Conservation (phyloP, 306 rosid species). For the Dryas octopetala region DNA sequence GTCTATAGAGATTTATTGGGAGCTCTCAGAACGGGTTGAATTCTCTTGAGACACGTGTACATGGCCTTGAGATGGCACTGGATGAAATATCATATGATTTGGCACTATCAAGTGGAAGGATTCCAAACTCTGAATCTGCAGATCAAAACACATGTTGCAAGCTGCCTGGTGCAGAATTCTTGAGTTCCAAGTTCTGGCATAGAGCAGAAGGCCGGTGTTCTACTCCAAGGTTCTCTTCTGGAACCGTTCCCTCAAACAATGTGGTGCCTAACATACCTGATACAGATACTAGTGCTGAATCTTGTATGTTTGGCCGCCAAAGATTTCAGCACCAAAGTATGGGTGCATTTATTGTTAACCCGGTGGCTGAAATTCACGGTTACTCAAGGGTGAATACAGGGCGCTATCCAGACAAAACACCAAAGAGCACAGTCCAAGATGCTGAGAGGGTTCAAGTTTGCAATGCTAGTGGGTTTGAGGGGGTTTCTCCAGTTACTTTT, state of each 20-base stretch:
- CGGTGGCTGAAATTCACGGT: constrained; percentile 37
- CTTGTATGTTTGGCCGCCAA: constrained; percentile 32
- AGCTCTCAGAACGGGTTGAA: constrained; percentile 87
- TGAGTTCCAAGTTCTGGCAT: constrained; percentile 92
- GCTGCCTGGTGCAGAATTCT: constrained; percentile 90
- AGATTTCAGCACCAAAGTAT: constrained; percentile 50
- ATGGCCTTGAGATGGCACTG: constrained; percentile 84
- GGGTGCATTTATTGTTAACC: constrained; percentile 40
- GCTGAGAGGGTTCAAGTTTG: constrained; percentile 36
- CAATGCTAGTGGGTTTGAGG: constrained; percentile 41
- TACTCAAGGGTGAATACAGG: constrained; percentile 37
- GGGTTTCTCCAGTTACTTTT: constrained; percentile 33
- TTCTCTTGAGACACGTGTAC: constrained; percentile 84
- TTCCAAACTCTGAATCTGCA: constrained; percentile 46
- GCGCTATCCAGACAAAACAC: constrained; percentile 31
- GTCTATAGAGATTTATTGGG: constrained; percentile 81
- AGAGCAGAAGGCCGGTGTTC: constrained; percentile 68
- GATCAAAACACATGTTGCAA: constrained; percentile 74
- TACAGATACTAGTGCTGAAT: constrained; percentile 42
- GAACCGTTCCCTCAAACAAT: constrained; percentile 41
- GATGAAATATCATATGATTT: constrained; percentile 88
- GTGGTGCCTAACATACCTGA: constrained; percentile 33
- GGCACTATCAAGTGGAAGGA: constrained; percentile 68
- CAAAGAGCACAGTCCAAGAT: constrained; percentile 39
- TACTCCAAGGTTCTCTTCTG: constrained; percentile 50